Base-by-base conservation (phyloP, 257 asterid genomes). In the Przewalskia tangutica region DNA sequence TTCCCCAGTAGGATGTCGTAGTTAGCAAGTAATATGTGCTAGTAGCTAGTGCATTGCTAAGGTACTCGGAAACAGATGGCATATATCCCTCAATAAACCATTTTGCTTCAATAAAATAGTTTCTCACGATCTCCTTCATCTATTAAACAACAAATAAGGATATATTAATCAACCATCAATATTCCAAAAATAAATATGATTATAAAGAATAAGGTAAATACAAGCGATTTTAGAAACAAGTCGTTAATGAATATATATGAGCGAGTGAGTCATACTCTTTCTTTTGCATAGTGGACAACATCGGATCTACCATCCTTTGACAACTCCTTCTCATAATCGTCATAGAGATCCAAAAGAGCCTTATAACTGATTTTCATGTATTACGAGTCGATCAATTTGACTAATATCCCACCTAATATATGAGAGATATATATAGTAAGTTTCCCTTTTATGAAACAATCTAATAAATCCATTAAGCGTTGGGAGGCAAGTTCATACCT, bases 71-170 rank as follows among this genome's bases (percentile, higher is more conserved):
- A 80, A 91, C 89, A 34, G 86, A 20, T 51, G 95, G 90, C 84
- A 86, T 77, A 77, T 86, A 82, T 36, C 88, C 89, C 84, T 82
- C 70, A 2, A 86, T 81, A 63, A 91, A 89, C 95, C 91, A 89
- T 79, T 86, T 85, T 0, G 91, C 87, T 75, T 91, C 93, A 1
- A 75, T 83, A 84, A 83, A 54, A 84, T 86, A 87, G 54, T 83
- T 81, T 59, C 85, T 87, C 56, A 88, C 82, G 7, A 88, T 76
- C 81, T 89, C 89, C 38, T 86, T 89, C 86, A 88, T 81, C 91
- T 88, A 70, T 13, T 12, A 65, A 48, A 59, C n/a, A 53, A 53
- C 17, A 53, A 53, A 53, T 11, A 12, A 53, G 12, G 58, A 53
- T 4, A 53, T 11, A 38, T 53, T 11, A n/a, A n/a, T n/a, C n/a